phyloP scores from a whole-genome alignment of 768 basidiomycete genomes.

The Auricularia sp. region DNA sequence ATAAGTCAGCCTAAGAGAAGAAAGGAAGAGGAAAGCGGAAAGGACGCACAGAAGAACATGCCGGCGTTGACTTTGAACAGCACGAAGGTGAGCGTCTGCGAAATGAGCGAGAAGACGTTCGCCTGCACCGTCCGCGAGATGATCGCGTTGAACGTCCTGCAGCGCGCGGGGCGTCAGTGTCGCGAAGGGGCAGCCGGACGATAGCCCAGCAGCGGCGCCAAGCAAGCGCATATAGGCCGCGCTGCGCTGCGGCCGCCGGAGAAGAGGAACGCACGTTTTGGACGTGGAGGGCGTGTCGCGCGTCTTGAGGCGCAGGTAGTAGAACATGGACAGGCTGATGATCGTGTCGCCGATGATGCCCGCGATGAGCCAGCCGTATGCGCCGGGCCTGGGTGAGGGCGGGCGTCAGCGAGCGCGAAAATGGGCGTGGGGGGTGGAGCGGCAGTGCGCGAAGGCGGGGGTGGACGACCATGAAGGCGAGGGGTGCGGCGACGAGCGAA shows the following conservation, averaged over 20 bases:
- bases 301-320: neutral
- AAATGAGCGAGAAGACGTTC: conserved; percentile 1
- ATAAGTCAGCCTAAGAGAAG: too few relatives aligned
- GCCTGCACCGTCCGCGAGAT: conserved; percentile 1
- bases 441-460: too few relatives aligned
- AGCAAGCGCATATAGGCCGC: too few relatives aligned
- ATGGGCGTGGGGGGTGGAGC: too few relatives aligned
- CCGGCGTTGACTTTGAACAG: neutral
- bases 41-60: neutral
- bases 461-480: too few relatives aligned
- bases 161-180: neutral
- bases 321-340: neutral
- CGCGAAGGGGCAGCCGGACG: too few relatives aligned
- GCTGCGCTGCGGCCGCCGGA: too few relatives aligned
- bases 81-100: neutral
- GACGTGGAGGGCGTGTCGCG: neutral
- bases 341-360: conserved; percentile 1
- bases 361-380: neutral
- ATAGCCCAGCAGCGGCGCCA: too few relatives aligned
- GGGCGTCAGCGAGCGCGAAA: too few relatives aligned
- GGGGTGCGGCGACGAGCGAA: too few relatives aligned
- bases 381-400: neutral
- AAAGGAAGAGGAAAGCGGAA: too few relatives aligned
- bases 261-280: neutral
- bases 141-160: neutral